A percentile compares a stretch with the other conserved stretches of the same genome.
These are phyloP conservation scores for Calonectria multiphialidica DNA, from an alignment of 2,329 filamentous ascomycete species.

Conservation along the genomic window DNA sequence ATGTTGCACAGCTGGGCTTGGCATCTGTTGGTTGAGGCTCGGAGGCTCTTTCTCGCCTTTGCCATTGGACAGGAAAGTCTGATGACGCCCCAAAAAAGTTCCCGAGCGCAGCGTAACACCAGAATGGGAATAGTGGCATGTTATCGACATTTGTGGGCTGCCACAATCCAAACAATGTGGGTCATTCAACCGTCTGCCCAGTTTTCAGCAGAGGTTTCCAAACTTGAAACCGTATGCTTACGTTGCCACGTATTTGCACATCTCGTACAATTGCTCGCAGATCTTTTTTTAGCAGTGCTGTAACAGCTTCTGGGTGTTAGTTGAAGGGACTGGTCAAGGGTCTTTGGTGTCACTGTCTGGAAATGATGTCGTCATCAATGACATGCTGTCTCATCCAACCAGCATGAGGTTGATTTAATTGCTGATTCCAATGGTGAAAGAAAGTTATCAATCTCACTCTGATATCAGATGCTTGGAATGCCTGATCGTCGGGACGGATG, in stretches of 20 bases:
- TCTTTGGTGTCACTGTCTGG: neutral
- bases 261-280: neutral
- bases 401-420: neutral
- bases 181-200: neutral
- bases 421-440: no score
- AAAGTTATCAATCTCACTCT: no score
- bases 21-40: neutral
- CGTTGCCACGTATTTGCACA: neutral
- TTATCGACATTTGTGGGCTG: neutral
- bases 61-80: neutral
- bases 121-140: conserved; percentile 4
- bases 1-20: neutral
- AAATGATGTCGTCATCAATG: neutral
- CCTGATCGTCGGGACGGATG: no score
- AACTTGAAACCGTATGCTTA: neutral
- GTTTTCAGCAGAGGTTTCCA: neutral
- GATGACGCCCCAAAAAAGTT: conserved; percentile 3
- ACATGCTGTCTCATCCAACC: neutral
- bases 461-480: no score
- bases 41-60: neutral
- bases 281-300: neutral
- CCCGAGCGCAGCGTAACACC: neutral
- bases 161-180: neutral
- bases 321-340: neutral
- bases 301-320: neutral